phyloP scores from a whole-genome alignment of 2,329 filamentous ascomycete genomes.

The Botrytis pseudocinerea region DNA sequence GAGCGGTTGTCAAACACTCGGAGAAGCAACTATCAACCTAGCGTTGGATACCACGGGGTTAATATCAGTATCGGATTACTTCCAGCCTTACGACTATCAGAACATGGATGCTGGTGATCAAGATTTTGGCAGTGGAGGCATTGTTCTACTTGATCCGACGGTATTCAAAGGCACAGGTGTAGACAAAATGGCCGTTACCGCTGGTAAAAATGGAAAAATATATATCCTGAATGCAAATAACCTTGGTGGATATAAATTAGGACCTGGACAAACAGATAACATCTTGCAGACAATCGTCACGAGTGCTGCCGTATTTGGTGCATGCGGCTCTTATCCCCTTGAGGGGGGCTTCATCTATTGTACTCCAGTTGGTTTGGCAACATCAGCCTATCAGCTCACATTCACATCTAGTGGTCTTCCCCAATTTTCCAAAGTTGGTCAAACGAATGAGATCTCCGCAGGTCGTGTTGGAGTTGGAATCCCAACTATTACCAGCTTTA shows the following conservation, averaged over 20 bases:
- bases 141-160: slow-evolving; percentile 42
- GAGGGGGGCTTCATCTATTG: slow-evolving; percentile 49
- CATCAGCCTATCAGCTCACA: slow-evolving; percentile 42
- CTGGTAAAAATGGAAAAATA: slow-evolving; percentile 45
- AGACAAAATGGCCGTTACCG: slow-evolving; percentile 43
- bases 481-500: slow-evolving; percentile 43
- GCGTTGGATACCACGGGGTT: slow-evolving; percentile 39
- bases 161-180: slow-evolving; percentile 43
- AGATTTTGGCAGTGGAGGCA: slow-evolving; percentile 44
- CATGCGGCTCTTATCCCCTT: slow-evolving; percentile 45
- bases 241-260: slow-evolving; percentile 46
- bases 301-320: slow-evolving; percentile 43
- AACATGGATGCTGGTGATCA: slow-evolving; percentile 44
- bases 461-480: slow-evolving; percentile 42
- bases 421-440: slow-evolving; percentile 40
- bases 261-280: slow-evolving; percentile 42
- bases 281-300: slow-evolving; percentile 44
- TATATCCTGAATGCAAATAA: slow-evolving; percentile 47
- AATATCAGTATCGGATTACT: slow-evolving; percentile 44
- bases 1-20: slow-evolving; percentile 42
- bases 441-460: slow-evolving; percentile 38
- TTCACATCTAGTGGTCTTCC: slow-evolving; percentile 40
- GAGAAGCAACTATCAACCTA: slow-evolving; percentile 49
- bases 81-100: slow-evolving; percentile 46
- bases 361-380: slow-evolving; percentile 41